These are phyloP conservation scores for Salix viminalis DNA, from an alignment of 345 rosid species.

Conservation along the genomic window DNA sequence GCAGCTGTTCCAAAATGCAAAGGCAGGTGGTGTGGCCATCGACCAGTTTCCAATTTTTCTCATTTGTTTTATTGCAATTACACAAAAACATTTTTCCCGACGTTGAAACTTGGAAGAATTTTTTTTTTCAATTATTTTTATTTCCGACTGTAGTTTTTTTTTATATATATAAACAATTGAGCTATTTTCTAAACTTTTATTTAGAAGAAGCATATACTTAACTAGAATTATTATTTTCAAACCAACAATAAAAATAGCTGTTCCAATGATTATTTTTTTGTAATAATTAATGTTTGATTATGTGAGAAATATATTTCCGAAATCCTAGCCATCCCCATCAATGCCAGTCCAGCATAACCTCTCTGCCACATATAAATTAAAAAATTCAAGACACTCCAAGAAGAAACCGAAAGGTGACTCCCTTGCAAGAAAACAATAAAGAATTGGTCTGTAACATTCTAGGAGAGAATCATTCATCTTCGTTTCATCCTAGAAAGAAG, in stretches of 20 bases:
- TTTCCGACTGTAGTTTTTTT: too few relatives aligned
- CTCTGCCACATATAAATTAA: background rate
- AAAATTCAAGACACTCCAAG: background rate
- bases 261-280: too few relatives aligned
- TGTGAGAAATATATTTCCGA: background rate
- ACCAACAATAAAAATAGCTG: too few relatives aligned
- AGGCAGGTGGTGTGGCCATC: conserved; percentile 11
- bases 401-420: background rate
- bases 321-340: background rate
- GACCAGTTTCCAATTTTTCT: background rate
- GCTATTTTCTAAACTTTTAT: too few relatives aligned
- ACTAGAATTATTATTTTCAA: too few relatives aligned
- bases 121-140: too few relatives aligned
- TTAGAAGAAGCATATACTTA: too few relatives aligned
- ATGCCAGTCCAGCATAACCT: conserved; percentile 13
- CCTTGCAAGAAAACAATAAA: background rate
- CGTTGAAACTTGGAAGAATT: background rate
- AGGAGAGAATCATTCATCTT: background rate
- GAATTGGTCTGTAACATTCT: background rate
- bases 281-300: background rate
- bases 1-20: background rate
- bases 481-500: background rate
- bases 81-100: background rate
- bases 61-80: background rate
- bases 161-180: too few relatives aligned